Evolutionary conservation across 2,329 filamentous ascomycete species (phyloP).

Genomic region (Diaporthe ilicicola): DNA sequence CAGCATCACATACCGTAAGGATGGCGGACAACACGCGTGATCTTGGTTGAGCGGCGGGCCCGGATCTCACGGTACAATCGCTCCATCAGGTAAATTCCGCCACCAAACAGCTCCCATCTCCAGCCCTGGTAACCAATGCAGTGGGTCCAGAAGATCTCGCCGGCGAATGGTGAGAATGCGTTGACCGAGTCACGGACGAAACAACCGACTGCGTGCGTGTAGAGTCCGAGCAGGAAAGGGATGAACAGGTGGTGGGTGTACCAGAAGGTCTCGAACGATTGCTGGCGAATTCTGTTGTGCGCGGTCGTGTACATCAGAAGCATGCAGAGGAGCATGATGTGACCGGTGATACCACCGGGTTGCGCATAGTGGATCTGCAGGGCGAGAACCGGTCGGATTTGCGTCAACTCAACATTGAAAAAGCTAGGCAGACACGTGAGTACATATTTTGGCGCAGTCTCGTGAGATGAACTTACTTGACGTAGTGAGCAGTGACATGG

Average conservation of each 20-base stretch:
- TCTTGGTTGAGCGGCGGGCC: conserved; percentile 82
- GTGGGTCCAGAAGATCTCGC: conserved; percentile 84
- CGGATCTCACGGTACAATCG: conserved; percentile 92
- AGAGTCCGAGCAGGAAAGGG: conserved; percentile 90
- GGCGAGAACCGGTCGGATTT: conserved; percentile 82
- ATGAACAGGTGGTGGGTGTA: conserved; percentile 99
- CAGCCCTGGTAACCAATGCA: conserved; percentile 96
- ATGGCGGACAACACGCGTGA: conserved; percentile 93
- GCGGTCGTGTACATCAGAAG: conserved; percentile 97
- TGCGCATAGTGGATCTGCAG: conserved; percentile 92
- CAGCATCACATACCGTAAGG: conserved; percentile 76
- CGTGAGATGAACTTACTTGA: conserved; percentile 73
- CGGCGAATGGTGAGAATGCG: conserved; percentile 84
- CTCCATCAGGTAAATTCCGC: conserved; percentile 85
- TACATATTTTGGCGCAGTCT: not conserved
- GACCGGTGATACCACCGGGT: conserved; percentile 90
- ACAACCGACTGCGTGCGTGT: conserved; percentile 94
- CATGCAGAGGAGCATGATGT: conserved; percentile 99
- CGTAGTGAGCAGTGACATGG: conserved; percentile 86
- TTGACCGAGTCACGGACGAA: conserved; percentile 86
- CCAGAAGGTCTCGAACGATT: conserved; percentile 99
- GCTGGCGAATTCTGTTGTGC: conserved; percentile 91
- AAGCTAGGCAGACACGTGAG: conserved; percentile 65
- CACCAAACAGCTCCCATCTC: conserved; percentile 93
- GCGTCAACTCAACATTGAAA: conserved; percentile 89